A percentile compares a stretch with the other conserved stretches of the same genome.
Conservation (phyloP, 192 early-diverging fungal genomes). For the Diversispora epigaea region DNA sequence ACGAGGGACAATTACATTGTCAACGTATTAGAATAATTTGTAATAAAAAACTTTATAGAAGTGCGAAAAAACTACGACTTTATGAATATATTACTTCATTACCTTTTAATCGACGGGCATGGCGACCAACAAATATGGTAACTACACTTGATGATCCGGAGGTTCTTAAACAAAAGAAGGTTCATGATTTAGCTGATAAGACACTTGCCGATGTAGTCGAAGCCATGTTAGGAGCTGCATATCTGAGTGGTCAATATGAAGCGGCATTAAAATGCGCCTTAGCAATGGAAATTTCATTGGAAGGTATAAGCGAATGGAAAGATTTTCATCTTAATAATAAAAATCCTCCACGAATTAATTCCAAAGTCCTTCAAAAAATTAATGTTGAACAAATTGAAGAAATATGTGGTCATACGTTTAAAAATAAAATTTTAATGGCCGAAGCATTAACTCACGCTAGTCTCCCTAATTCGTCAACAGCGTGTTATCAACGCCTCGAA, state of each 20-base stretch:
- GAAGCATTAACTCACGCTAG: conserved; percentile 91
- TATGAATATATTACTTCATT: conserved; percentile 61
- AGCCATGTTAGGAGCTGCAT: conserved; percentile 76
- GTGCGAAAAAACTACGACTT: conserved; percentile 53
- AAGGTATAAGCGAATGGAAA: conserved; percentile 50
- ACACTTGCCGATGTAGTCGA: conserved; percentile 85
- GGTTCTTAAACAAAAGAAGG: conserved; percentile 20
- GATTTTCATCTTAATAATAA: conserved; percentile 44
- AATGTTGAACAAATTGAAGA: conserved; percentile 39
- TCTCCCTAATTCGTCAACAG: conserved; percentile 48
- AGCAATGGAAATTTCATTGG: conserved; percentile 57
- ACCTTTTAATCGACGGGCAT: conserved; percentile 60
- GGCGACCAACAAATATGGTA: conserved; percentile 53
- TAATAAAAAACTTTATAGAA: conserved; percentile 67
- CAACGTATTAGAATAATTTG: conserved; percentile 71
- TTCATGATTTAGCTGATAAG: conserved; percentile 73
- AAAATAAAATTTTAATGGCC: conserved; percentile 58
- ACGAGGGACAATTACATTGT: conserved; percentile 81
- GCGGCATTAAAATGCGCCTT: conserved; percentile 56
- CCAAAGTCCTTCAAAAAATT: background rate
- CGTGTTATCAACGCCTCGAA: conserved; percentile 90
- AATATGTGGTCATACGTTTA: conserved; percentile 64
- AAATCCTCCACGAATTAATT: conserved; percentile 34
- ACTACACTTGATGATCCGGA: conserved; percentile 37
- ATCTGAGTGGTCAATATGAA: conserved; percentile 55